Conservation (phyloP, 139 green algal species). For the Deuterostichococcus epilithicus region DNA sequence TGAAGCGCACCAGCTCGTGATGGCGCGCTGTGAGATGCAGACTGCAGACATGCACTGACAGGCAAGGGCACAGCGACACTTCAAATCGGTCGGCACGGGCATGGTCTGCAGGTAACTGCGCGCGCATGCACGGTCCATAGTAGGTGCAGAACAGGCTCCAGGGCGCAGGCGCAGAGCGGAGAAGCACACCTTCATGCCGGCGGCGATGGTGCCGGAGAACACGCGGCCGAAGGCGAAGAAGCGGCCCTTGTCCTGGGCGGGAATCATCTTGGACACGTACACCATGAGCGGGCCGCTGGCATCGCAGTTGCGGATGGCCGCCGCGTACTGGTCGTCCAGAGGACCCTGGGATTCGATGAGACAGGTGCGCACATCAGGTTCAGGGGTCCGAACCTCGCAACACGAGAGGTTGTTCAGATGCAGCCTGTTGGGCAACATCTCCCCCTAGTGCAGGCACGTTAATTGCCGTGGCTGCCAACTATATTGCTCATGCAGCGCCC, state of each 20-base stretch:
- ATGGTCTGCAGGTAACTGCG: too few species aligned
- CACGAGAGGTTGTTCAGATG: conserved; percentile 17
- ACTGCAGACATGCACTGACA: too few species aligned
- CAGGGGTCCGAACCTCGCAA: conserved; percentile 47
- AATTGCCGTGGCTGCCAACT: too few species aligned
- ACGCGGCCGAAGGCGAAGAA: conserved; percentile 99
- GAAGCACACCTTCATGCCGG: conserved; percentile 82
- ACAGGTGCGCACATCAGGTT: too few species aligned
- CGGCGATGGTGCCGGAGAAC: conserved; percentile 84
- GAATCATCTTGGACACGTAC: conserved; percentile 99
- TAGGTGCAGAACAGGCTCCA: neutral
- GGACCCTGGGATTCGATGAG: conserved; percentile 73
- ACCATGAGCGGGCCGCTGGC: conserved; percentile 95
- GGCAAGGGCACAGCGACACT: too few species aligned
- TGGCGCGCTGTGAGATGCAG: too few species aligned
- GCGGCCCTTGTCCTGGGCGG: conserved; percentile 93
- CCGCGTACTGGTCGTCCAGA: conserved; percentile 93
- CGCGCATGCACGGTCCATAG: neutral
- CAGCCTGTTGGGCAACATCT: too few species aligned
- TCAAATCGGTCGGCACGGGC: too few species aligned
- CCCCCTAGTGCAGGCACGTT: too few species aligned
- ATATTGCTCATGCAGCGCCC: too few species aligned
- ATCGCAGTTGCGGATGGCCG: conserved; percentile 94
- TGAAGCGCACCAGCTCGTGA: too few species aligned
- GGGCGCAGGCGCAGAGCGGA: neutral